Conservation (phyloP, 2,329 filamentous ascomycete genomes). For the Gaeumannomyces tritici region DNA sequence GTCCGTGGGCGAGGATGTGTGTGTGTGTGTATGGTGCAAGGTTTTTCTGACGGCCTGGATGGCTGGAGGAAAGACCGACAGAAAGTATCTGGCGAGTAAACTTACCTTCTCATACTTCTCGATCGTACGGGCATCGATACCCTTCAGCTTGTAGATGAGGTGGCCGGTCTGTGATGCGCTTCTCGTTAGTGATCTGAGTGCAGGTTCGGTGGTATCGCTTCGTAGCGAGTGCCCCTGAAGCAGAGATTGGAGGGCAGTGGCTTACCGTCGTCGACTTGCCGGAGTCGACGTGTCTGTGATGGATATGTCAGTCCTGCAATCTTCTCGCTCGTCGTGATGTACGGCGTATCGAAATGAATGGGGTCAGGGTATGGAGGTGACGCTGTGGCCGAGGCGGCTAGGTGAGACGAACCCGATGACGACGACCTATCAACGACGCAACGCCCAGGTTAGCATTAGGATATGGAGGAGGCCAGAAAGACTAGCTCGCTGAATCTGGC, state of each 20-base stretch:
- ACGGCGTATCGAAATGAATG: slow-evolving; percentile 11
- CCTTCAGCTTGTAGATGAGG: slow-evolving; percentile 99
- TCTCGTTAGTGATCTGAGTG: slow-evolving; percentile 13
- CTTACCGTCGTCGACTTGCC: slow-evolving; percentile 97
- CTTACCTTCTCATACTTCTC: slow-evolving; percentile 99
- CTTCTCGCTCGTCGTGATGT: background rate
- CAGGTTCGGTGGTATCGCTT: background rate
- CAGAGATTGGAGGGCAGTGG: slow-evolving; percentile 6
- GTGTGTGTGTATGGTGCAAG: background rate
- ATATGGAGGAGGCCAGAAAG: background rate
- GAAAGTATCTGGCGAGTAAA: slow-evolving; percentile 11
- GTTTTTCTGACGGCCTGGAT: background rate
- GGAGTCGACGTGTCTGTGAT: slow-evolving; percentile 85
- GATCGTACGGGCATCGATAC: slow-evolving; percentile 99
- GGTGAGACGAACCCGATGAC: slow-evolving; percentile 19
- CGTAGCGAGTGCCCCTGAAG: background rate
- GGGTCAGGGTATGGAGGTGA: background rate
- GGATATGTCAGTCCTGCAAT: background rate
- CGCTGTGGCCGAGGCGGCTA: background rate
- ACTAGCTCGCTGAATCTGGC: background rate
- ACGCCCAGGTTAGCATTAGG: slow-evolving; percentile 10
- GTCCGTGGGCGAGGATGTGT: slow-evolving; percentile 9
- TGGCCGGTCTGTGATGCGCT: slow-evolving; percentile 49
- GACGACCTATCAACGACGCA: slow-evolving; percentile 14
- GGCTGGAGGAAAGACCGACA: background rate